Conservation (phyloP, 2,329 filamentous ascomycete genomes). For the Colletotrichum tropicicola region DNA sequence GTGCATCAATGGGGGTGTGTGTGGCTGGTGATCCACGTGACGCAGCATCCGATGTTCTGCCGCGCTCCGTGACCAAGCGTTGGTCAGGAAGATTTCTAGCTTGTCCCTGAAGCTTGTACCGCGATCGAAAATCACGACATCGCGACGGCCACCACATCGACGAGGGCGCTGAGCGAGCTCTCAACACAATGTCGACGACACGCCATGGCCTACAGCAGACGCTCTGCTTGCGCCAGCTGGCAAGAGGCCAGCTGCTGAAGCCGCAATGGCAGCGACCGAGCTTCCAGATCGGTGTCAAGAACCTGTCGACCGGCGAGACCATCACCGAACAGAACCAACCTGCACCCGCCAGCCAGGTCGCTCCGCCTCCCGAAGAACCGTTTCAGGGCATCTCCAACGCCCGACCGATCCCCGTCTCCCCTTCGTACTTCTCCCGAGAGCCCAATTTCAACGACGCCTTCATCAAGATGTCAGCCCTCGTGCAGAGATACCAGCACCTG, state of each 20-base stretch:
- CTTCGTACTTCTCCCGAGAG: slow-evolving; percentile 93
- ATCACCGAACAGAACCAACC: background rate
- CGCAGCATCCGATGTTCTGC: background rate
- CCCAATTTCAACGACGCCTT: slow-evolving; percentile 88
- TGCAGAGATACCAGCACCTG: slow-evolving; percentile 76
- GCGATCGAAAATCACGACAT: slow-evolving; percentile 1
- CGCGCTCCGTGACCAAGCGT: background rate
- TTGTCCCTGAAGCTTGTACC: background rate
- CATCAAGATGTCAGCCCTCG: slow-evolving; percentile 76
- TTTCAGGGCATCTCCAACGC: slow-evolving; percentile 57
- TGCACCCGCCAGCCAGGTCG: background rate
- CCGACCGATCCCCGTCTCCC: slow-evolving; percentile 83
- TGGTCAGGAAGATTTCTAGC: slow-evolving; percentile 28
- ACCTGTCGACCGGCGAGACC: slow-evolving; percentile 33
- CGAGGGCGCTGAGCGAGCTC: slow-evolving; percentile 19
- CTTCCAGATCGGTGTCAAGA: slow-evolving; percentile 38
- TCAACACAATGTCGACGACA: slow-evolving; percentile 44
- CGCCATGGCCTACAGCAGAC: slow-evolving; percentile 45
- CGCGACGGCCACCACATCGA: slow-evolving; percentile 20
- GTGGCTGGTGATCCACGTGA: slow-evolving; percentile 5
- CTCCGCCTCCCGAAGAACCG: slow-evolving; percentile 33
- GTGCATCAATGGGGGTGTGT: background rate
- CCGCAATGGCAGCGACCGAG: slow-evolving; percentile 34
- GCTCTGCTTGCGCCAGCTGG: slow-evolving; percentile 42
- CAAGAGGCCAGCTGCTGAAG: slow-evolving; percentile 40